Conservation (phyloP, 2,329 filamentous ascomycete species). For the Xylaria sp. region DNA sequence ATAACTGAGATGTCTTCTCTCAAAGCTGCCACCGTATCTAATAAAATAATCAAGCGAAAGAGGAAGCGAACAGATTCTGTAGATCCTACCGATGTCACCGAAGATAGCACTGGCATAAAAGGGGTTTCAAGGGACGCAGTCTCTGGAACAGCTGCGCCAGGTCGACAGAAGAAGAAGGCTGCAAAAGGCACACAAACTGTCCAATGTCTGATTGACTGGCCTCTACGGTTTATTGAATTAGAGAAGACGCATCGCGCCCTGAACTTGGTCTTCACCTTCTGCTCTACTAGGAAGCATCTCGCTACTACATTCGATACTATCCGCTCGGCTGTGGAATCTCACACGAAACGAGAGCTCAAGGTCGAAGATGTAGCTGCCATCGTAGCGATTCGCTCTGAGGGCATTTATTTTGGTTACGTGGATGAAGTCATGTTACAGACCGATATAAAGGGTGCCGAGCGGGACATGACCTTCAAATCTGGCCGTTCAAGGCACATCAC, state of each 20-base stretch:
- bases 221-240: slow-evolving; percentile 75
- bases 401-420: slow-evolving; percentile 86
- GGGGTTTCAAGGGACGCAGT: slow-evolving; percentile 1
- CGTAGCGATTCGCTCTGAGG: slow-evolving; percentile 77
- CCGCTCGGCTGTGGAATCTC: slow-evolving; percentile 82
- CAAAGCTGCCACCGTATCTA: slow-evolving; percentile 59
- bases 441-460: slow-evolving; percentile 75
- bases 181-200: slow-evolving; percentile 34
- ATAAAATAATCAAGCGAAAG: slow-evolving; percentile 51
- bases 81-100: slow-evolving; percentile 9
- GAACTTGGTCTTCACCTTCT: slow-evolving; percentile 95
- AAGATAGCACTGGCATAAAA: slow-evolving; percentile 11
- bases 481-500: slow-evolving; percentile 62
- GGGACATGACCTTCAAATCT: slow-evolving; percentile 71
- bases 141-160: slow-evolving; percentile 18
- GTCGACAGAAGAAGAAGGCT: slow-evolving; percentile 37
- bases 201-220: slow-evolving; percentile 69
- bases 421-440: slow-evolving; percentile 85
- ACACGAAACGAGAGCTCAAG: slow-evolving; percentile 75
- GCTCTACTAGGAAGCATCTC: slow-evolving; percentile 89
- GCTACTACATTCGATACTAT: slow-evolving; percentile 93
- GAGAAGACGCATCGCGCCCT: slow-evolving; percentile 83
- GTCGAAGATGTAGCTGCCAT: slow-evolving; percentile 86
- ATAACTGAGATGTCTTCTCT: slow-evolving; percentile 55
- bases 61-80: slow-evolving; percentile 48